Conservation (phyloP, 441 rosid species). For the Gossypium schwendimanii region DNA sequence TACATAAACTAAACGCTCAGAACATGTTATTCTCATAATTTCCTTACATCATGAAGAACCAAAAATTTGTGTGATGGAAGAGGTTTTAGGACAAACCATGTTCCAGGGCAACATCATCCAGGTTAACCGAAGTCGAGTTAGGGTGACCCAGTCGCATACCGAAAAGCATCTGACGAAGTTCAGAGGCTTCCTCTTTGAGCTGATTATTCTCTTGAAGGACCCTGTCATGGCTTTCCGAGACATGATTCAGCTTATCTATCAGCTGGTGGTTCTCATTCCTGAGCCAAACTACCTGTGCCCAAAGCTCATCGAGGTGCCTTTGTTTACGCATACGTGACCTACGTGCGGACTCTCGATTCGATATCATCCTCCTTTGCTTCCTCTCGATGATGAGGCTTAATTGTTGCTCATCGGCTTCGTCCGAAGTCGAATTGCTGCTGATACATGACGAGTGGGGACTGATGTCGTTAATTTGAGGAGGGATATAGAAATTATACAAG, state of each 20-base stretch:
- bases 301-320: constrained; percentile 63
- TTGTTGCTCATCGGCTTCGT: constrained; percentile 69
- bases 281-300: constrained; percentile 55
- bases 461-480: constrained; percentile 50
- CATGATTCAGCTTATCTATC: constrained; percentile 60
- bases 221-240: constrained; percentile 46
- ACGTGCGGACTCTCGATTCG: constrained; percentile 66
- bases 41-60: constrained; percentile 12
- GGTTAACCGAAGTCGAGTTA: constrained; percentile 37
- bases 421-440: constrained; percentile 75
- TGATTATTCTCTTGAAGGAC: constrained; percentile 52
- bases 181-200: constrained; percentile 63
- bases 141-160: constrained; percentile 51
- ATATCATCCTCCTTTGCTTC: constrained; percentile 66
- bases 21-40: constrained; percentile 17
- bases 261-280: constrained; percentile 59
- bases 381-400: constrained; percentile 47
- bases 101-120: constrained; percentile 34
- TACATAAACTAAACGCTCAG: not conserved
- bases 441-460: constrained; percentile 41
- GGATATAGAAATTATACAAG: constrained; percentile 33
- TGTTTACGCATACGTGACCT: constrained; percentile 70
- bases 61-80: constrained; percentile 10
- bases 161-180: constrained; percentile 54
- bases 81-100: constrained; percentile 17